Evolutionary conservation across 352 stramenopile species (phyloP), one percentile per base, ranked within the genome.

Genomic region (Phytophthora uliginosa): DNA sequence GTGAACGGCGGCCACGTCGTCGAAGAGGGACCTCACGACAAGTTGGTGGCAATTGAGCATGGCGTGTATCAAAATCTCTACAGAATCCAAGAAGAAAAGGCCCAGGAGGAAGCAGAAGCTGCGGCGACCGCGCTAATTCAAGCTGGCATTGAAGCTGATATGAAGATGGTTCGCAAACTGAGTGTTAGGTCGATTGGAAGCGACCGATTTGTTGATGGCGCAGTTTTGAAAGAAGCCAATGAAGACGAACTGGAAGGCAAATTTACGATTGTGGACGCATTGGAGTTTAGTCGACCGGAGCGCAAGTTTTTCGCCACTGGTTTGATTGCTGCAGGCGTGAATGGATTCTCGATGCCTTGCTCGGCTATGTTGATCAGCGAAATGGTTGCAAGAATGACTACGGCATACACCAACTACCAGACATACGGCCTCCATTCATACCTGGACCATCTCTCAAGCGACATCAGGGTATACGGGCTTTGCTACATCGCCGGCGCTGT

Each of bases 1-100:
- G 50, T 91, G 18, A 42, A 82, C 26, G 55, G 61, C 10, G 82
- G 85, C 5, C 40, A 66, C 13, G 81, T 93, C 2, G 77, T 82
- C 7, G 85, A 93, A 60, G 56, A 68, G 13, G 81, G 81, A 6
- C 67, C 58, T 2, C 81, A 82, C 42, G 70, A 81, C 31, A 65
- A 89, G 52, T 36, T 88, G n/a, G 62, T 84, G 48, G 17, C 51
- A 24, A 73, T 81, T 4, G 54, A 71, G 24, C 5, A 72, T 15
- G 71, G 66, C 1, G 33, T 45, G 38, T 54, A 42, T 33, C 63
- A 26, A 18, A 2, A 47, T 73, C 10, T 78, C 24, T 78, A 72
- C 45, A 55, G 13, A n/a, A 72, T 72, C 26, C 65, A 72, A 24
- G 54, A 72, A 15, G 36, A 64, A 59, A 66, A 78, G 13, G 59